Percentiles rank a stretch among this genome's conserved stretches.
Evolutionary conservation across 176 grass and related monocot genomes (phyloP).

Genomic region (Dactylis glomerata): DNA sequence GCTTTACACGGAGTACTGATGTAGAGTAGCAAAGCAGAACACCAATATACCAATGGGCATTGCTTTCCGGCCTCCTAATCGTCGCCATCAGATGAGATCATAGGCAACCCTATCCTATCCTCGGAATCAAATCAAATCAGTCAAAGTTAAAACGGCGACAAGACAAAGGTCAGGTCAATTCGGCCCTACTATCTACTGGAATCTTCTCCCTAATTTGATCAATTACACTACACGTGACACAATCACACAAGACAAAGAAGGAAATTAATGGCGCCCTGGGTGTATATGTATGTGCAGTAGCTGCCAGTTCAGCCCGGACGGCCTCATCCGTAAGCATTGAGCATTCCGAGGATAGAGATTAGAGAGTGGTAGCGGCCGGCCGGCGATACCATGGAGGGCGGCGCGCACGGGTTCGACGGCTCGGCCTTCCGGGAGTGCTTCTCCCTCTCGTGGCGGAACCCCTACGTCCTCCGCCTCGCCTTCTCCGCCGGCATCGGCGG

Average conservation of each 20-base stretch:
- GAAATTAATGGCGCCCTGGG: neutral
- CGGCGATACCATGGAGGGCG: constrained; percentile 70
- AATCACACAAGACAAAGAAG: neutral
- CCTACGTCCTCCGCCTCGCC: constrained; percentile 75
- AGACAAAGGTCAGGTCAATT: neutral
- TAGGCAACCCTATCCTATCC: neutral
- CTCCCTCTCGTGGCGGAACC: constrained; percentile 69
- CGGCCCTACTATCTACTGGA: neutral
- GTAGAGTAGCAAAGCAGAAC: neutral
- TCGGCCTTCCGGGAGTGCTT: constrained; percentile 79
- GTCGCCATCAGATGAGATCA: neutral
- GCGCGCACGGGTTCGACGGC: constrained; percentile 55
- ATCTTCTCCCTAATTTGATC: neutral
- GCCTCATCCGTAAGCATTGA: constrained; percentile 11
- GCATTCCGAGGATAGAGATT: constrained; percentile 6
- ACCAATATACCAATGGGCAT: neutral
- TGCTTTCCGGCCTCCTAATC: neutral
- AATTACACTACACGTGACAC: neutral
- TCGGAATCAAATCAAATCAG: neutral
- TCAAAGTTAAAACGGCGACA: neutral
- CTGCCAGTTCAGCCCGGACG: neutral
- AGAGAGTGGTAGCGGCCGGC: neutral
- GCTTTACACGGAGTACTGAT: no score
- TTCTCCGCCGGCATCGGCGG: constrained; percentile 90
- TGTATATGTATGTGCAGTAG: neutral